Base-by-base conservation (phyloP, 768 basidiomycete genomes). In the Pisolithus orientalis region DNA sequence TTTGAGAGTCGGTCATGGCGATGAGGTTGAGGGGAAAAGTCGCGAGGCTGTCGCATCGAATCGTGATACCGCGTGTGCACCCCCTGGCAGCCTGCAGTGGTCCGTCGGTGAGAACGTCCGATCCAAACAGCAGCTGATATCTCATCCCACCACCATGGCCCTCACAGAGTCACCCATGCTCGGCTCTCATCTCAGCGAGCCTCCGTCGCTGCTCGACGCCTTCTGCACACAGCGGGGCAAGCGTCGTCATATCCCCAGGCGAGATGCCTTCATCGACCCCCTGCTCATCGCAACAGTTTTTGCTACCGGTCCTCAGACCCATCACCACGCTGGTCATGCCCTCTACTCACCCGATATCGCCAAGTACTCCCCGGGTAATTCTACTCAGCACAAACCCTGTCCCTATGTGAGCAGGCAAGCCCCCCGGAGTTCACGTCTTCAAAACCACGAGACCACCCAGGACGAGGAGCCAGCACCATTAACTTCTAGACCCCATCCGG, bases 301-400 rank as follows among this genome's bases (percentile, higher is more conserved):
- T 9, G 83, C 87, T 0, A 84, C 87, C 0, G 84, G 83, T 4
- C 85, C 87, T 9, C 80, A 89, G 51, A 93, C 92, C 38, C 78
- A 89, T 43, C 90, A 93, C 60, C 92, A 94, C 65, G 90, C 87
- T 62, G 79, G 84, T 46, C 92, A 94, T 65, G 85, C 87, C 60
- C 82, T 85, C 67, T 83, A 83, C 59, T 34, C 50, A 1, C 84
- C 85, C 0, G 78, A 76, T 0, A 75, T 29, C 58, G 3, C 56
- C 83, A 82, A 78, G 58, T 82, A 75, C 66, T 68, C 70, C 44
- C 71, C 72, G 0, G 76, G 77, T 46, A 76, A 76, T 40, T 7
- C 40, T 29, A 8, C 16, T 45, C 71, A 74, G 39, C 73, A 75
- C 58, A 79, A 72, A 55, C 73, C 75, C 2, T 67, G 80, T 9